Conservation (phyloP, 495 filamentous ascomycete genomes). For the Daldinia childiae region DNA sequence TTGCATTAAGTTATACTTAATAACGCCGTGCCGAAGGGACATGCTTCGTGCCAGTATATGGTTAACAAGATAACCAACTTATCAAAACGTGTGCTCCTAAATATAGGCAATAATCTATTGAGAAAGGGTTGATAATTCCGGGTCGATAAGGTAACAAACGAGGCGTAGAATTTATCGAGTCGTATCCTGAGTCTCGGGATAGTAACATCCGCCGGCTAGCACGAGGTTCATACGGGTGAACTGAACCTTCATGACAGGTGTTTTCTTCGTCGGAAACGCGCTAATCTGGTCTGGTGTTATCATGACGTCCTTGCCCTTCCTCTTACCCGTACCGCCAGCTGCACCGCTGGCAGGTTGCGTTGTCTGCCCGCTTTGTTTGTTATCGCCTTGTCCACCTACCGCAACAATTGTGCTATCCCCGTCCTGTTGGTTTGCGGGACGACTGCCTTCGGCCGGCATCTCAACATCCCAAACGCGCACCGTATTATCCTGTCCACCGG, state of each 20-base stretch:
- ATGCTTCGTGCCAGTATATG: neutral
- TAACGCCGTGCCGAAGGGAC: neutral
- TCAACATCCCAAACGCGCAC: constrained; percentile 94
- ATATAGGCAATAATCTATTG: neutral
- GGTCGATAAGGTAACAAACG: neutral
- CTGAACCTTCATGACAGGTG: constrained; percentile 89
- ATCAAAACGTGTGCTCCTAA: neutral
- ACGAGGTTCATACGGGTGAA: constrained; percentile 95
- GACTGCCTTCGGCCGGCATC: constrained; percentile 62
- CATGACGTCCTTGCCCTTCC: constrained; percentile 88
- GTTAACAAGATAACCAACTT: neutral
- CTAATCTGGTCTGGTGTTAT: constrained; percentile 93
- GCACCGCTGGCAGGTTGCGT: constrained; percentile 53
- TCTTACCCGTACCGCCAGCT: constrained; percentile 70
- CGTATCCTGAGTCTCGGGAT: constrained; percentile 51
- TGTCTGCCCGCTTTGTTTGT: constrained; percentile 45
- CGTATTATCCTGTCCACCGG: constrained; percentile 89
- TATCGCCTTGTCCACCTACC: constrained; percentile 66
- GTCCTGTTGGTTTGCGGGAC: constrained; percentile 41
- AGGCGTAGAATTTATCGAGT: constrained; percentile 11
- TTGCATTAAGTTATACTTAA: neutral
- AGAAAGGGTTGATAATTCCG: neutral
- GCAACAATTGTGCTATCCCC: constrained; percentile 52
- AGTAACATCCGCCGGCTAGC: constrained; percentile 84
- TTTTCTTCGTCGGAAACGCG: constrained; percentile 94